A percentile compares a stretch with the other conserved stretches of the same genome.
Conservation (phyloP, 1,284 basidiomycete species). For the Caloboletus firmus region DNA sequence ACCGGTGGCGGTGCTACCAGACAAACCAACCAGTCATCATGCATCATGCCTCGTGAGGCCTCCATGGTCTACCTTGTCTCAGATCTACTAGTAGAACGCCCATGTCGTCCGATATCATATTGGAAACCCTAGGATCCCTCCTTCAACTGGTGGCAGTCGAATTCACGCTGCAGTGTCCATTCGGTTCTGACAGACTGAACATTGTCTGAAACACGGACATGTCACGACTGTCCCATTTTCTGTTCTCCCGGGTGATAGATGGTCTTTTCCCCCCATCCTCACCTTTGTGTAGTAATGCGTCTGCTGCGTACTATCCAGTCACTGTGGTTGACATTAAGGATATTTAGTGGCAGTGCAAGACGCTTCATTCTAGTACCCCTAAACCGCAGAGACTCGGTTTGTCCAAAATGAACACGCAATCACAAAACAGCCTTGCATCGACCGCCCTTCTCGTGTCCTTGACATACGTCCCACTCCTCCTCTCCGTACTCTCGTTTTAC, state of each 20-base stretch:
- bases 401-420: slow-evolving; percentile 9
- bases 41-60: no score
- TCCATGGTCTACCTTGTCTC: no score
- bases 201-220: neutral
- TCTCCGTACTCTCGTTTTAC: slow-evolving; percentile 20
- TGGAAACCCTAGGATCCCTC: neutral
- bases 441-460: slow-evolving; percentile 13
- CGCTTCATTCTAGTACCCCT: slow-evolving; percentile 7
- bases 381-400: neutral
- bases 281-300: no score
- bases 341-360: slow-evolving; percentile 9
- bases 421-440: neutral
- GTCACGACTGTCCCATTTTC: neutral
- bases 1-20: slow-evolving; percentile 9
- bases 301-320: no score
- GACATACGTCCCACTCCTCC: slow-evolving; percentile 17
- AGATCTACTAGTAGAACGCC: no score
- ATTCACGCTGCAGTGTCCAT: neutral
- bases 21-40: no score
- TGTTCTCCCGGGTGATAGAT: no score
- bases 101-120: no score
- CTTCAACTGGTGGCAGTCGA: neutral
- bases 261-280: no score
- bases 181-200: neutral
- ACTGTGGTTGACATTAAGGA: no score